These are phyloP conservation scores for Kuraishia hungarica DNA, from an alignment of 805 yeast species.

Conservation along the genomic window DNA sequence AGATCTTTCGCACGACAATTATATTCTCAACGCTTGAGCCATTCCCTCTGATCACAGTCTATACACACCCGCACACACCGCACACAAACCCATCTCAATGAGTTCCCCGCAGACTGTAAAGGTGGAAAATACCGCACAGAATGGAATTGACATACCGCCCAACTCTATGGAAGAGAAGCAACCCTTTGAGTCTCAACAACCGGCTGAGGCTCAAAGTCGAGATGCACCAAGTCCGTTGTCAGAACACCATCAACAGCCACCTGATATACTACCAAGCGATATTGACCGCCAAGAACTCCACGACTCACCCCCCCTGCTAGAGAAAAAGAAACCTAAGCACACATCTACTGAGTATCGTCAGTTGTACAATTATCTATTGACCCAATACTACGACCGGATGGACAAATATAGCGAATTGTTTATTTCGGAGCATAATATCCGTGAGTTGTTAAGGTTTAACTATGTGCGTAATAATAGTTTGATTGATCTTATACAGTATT, in stretches of 20 bases:
- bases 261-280: not conserved
- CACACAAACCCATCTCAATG: no score
- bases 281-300: not conserved
- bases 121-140: not conserved
- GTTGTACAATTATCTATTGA: constrained; percentile 2
- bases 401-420: not conserved
- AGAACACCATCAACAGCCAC: not conserved
- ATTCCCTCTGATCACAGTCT: no score
- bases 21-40: no score
- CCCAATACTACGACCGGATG: not conserved
- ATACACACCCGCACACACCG: no score
- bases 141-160: not conserved
- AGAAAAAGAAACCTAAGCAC: not conserved
- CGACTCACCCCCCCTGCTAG: not conserved
- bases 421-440: not conserved
- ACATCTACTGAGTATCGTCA: constrained; percentile 1
- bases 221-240: not conserved
- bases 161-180: constrained; percentile 5
- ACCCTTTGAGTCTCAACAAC: not conserved
- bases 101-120: not conserved
- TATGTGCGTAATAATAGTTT: not conserved
- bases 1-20: no score
- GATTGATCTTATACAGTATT: not conserved
- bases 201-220: no score
- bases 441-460: not conserved